phyloP scores from a whole-genome alignment of 202 grass and related monocot species.

The Panicum hallii region DNA sequence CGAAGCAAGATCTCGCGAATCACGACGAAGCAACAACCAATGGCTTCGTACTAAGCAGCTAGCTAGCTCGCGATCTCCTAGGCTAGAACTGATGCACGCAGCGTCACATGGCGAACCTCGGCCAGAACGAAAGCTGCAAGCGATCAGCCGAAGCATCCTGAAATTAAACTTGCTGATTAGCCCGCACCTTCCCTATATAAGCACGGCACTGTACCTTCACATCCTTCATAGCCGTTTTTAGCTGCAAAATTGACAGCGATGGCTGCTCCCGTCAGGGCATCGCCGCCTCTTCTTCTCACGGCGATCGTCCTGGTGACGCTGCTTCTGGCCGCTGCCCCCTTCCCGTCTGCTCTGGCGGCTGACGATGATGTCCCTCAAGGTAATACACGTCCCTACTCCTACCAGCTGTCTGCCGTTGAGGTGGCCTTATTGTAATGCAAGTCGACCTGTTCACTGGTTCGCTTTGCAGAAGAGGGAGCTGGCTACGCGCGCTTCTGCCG shows the following conservation, averaged over 20 bases:
- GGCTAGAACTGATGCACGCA: background rate
- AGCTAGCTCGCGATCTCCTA: background rate
- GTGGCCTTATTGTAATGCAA: no score
- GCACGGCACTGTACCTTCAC: no score
- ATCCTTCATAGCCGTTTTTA: no score
- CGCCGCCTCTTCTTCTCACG: background rate
- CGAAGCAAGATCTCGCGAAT: background rate
- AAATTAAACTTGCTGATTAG: no score
- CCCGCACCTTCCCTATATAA: no score
- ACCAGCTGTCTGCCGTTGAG: no score
- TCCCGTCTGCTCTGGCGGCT: no score
- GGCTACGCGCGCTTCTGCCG: background rate
- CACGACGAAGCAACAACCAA: background rate
- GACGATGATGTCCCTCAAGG: no score
- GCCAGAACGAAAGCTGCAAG: background rate
- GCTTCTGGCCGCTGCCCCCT: background rate
- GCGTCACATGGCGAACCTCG: constrained; percentile 5
- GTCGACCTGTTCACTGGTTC: no score
- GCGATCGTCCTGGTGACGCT: background rate
- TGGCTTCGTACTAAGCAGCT: background rate
- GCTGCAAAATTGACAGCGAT: no score
- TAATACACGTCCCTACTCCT: no score
- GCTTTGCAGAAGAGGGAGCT: background rate
- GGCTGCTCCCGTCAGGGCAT: no score
- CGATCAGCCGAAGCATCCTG: background rate